A percentile compares a stretch with the other conserved stretches of the same genome.
Evolutionary conservation across 108 stramenopile species (phyloP).

Genomic region (Licmophora abbreviata): DNA sequence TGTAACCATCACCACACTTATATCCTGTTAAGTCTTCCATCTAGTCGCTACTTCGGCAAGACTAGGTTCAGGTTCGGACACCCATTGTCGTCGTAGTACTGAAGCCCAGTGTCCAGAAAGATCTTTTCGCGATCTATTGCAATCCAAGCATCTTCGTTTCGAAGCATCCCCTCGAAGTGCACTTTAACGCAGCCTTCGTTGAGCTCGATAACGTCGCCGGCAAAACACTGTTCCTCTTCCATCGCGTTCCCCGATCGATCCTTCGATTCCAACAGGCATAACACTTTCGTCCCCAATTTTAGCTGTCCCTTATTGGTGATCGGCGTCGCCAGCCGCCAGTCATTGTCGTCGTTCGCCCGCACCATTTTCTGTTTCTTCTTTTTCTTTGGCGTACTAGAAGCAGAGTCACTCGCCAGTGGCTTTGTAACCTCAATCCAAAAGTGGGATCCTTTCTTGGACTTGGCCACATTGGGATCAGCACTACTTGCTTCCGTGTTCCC

Average conservation of each 20-base stretch:
- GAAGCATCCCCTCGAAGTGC: constrained; percentile 52
- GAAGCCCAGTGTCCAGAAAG: constrained; percentile 60
- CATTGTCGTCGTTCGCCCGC: background rate
- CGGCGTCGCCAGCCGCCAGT: constrained; percentile 8
- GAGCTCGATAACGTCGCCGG: constrained; percentile 45
- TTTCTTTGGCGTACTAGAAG: too few species aligned
- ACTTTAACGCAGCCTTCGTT: constrained; percentile 61
- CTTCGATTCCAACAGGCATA: constrained; percentile 34
- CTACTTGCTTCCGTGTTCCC: constrained; percentile 5
- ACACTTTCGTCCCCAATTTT: constrained; percentile 23
- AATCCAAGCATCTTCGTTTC: constrained; percentile 74
- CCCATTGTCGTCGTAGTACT: too few species aligned
- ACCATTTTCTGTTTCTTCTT: too few species aligned
- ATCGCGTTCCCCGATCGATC: constrained; percentile 11
- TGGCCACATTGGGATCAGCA: background rate
- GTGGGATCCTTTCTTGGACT: constrained; percentile 7
- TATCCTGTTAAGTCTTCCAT: too few species aligned
- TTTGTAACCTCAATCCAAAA: background rate
- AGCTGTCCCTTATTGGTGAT: constrained; percentile 11
- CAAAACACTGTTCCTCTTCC: constrained; percentile 62
- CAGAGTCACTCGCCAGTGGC: background rate
- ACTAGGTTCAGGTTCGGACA: too few species aligned
- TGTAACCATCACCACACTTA: too few species aligned
- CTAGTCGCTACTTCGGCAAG: too few species aligned
- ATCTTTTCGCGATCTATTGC: constrained; percentile 43